phyloP scores from a whole-genome alignment of 345 rosid species.

The Rubroshorea leprosula region DNA sequence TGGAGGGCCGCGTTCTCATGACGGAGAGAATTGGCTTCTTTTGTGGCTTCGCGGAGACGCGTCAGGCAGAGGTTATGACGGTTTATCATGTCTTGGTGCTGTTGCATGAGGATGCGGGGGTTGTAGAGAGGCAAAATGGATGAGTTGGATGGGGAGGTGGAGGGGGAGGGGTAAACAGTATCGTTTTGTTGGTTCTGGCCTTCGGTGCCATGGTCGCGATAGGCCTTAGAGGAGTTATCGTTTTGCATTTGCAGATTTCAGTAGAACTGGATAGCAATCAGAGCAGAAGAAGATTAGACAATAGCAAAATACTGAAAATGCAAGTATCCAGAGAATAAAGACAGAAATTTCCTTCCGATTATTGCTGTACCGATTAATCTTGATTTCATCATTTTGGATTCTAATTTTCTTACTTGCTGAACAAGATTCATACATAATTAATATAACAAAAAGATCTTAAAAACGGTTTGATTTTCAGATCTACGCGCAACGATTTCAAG shows the following conservation, averaged over 20 bases:
- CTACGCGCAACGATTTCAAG: not conserved
- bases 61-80: conserved; percentile 39
- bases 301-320: not conserved
- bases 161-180: conserved; percentile 19
- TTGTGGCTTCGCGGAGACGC: conserved; percentile 35
- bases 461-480: not conserved
- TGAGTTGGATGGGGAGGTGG: conserved; percentile 18
- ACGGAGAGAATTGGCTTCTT: conserved; percentile 35
- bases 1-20: conserved; percentile 38
- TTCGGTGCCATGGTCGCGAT: conserved; percentile 9
- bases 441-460: too few relatives aligned
- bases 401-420: not conserved
- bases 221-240: conserved; percentile 17
- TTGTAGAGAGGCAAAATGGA: conserved; percentile 14
- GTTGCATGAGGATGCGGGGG: conserved; percentile 34
- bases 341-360: too few relatives aligned
- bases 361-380: too few relatives aligned
- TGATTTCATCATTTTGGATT: too few relatives aligned
- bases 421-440: not conserved
- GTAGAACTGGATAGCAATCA: not conserved
- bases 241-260: conserved; percentile 22
- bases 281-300: not conserved
- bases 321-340: not conserved
- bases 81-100: conserved; percentile 43
- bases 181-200: conserved; percentile 15